phyloP scores from a whole-genome alignment of 495 filamentous ascomycete genomes.

The Talaromyces ruber region DNA sequence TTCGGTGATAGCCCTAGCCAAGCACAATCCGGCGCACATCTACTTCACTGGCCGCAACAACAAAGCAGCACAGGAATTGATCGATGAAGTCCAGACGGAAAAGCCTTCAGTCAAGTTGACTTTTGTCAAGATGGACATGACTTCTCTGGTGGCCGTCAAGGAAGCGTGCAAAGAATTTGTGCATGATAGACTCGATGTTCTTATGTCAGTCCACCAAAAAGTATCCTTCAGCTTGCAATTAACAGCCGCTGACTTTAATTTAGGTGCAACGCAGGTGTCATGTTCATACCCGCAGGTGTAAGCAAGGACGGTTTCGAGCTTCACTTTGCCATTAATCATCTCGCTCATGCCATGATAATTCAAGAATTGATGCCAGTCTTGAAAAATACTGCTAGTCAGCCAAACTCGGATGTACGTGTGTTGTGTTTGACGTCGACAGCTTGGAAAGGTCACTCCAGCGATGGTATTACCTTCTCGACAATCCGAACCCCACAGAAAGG shows the following conservation, averaged over 20 bases:
- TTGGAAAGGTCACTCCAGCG: constrained; percentile 15
- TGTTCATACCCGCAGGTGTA: constrained; percentile 37
- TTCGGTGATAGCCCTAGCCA: constrained; percentile 41
- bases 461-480: constrained; percentile 26
- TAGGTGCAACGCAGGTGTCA: constrained; percentile 49
- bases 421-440: constrained; percentile 33
- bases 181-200: constrained; percentile 45
- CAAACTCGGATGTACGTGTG: constrained; percentile 33
- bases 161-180: constrained; percentile 40
- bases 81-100: constrained; percentile 30
- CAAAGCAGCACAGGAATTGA: constrained; percentile 26
- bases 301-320: constrained; percentile 41
- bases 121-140: constrained; percentile 39
- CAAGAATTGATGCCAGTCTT: constrained; percentile 31
- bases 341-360: constrained; percentile 52
- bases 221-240: constrained; percentile 20
- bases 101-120: constrained; percentile 15
- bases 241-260: background rate
- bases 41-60: constrained; percentile 37
- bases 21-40: constrained; percentile 47
- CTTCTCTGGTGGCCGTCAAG: constrained; percentile 38
- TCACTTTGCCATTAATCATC: constrained; percentile 51
- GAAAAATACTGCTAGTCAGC: constrained; percentile 20
- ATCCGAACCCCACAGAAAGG: constrained; percentile 2
- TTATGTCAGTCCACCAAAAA: constrained; percentile 38